Base-by-base conservation (phyloP, 2,329 filamentous ascomycete genomes). In the Stemphylium lycopersici region DNA sequence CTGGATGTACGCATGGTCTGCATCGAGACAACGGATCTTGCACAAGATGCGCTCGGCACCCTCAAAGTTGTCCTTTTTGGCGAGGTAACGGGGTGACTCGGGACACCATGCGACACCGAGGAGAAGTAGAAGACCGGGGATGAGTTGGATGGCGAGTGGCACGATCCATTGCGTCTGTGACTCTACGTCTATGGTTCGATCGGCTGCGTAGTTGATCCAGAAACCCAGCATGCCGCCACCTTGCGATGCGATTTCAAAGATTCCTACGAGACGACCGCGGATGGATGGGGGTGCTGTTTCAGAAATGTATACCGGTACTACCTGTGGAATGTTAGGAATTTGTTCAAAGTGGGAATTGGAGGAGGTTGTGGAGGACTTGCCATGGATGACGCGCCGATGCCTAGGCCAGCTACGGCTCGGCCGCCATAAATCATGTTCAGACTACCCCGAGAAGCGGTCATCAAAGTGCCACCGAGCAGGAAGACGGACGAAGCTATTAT, bases 211-310 rank as follows among this genome's bases (percentile, higher is more conserved):
- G 57, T 78, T 78, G 59, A 78, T 75, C 76, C 75, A 78, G 53
- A 78, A 78, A 5, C 76, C 74, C 6, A 76, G 55, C 70, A 77
- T 76, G 20, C 85, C 86, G 29, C 87, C 83, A 1, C 83, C 78
- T 74, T 88, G 87, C 74, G 84, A 88, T 22, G 84, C 83, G 1
- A 89, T 78, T 68, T 89, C 87, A 71, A 87, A 89, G 47, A 89
- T 82, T 46, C 87, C 86, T 20, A 89, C 84, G 1, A 89, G 79
- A 2, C 85, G 80, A 15, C 87, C 87, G 58, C 87, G 81, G 41
- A 89, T 81, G 3, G 85, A 84, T 0, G 86, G 85, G 2, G 87
- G 87, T 0, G 84, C 67, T 6, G 67, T 73, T 46, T 77, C 75
- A 7, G 73, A 70, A 46, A 77, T 75, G 47, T 75, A 76, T 16